Conservation (phyloP, 2,329 filamentous ascomycete genomes). For the Neofusicoccum ribis region DNA sequence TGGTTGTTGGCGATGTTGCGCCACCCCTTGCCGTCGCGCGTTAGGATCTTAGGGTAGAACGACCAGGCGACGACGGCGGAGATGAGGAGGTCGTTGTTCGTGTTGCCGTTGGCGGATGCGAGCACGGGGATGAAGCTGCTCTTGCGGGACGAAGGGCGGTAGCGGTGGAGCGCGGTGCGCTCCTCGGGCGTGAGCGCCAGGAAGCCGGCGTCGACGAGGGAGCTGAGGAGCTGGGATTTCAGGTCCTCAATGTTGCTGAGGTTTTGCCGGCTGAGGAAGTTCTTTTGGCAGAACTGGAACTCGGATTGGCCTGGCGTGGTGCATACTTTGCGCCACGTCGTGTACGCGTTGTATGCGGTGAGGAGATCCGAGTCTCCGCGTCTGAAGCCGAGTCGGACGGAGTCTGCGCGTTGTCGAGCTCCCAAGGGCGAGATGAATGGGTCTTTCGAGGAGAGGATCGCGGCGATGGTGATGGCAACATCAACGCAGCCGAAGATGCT, state of each 20-base stretch:
- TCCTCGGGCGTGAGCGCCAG: conserved; percentile 74
- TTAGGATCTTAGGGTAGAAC: conserved; percentile 91
- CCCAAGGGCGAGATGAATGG: conserved; percentile 88
- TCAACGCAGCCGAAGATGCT: conserved; percentile 89
- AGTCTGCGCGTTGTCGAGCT: conserved; percentile 77
- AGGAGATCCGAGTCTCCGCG: conserved; percentile 87
- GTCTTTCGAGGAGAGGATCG: conserved; percentile 90
- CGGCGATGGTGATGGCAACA: conserved; percentile 86
- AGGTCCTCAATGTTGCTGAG: conserved; percentile 91
- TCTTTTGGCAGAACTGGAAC: conserved; percentile 89
- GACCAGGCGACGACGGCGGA: conserved; percentile 86
- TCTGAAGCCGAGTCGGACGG: conserved; percentile 75
- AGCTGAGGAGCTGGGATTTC: conserved; percentile 85
- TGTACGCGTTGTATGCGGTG: conserved; percentile 92
- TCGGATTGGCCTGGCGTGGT: conserved; percentile 70
- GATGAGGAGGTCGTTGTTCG: conserved; percentile 75
- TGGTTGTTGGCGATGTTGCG: conserved; percentile 94
- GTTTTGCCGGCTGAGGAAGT: conserved; percentile 87
- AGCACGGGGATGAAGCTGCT: conserved; percentile 85
- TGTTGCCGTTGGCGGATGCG: conserved; percentile 70
- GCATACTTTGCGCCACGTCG: conserved; percentile 82
- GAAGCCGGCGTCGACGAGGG: conserved; percentile 82
- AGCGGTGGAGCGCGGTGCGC: conserved; percentile 65
- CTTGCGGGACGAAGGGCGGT: conserved; percentile 65
- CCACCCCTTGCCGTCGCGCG: conserved; percentile 81